Evolutionary conservation across 805 yeast genomes (phyloP).

Genomic region (Suhomyces sp.): DNA sequence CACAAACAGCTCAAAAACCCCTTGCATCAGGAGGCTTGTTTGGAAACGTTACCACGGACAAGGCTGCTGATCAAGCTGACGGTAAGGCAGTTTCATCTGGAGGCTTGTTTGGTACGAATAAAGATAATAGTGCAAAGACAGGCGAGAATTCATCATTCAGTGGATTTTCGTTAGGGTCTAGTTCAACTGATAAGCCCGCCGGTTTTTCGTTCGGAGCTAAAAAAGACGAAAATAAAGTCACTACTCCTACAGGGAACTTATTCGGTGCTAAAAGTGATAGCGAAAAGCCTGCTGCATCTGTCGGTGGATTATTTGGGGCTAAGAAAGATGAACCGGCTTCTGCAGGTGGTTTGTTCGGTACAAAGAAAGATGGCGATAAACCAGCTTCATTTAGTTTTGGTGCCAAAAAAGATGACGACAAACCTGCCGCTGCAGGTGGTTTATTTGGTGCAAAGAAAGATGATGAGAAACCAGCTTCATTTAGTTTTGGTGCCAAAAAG

Average conservation of each 20-base stretch:
- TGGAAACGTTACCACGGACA: slow-evolving; percentile 9
- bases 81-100: slow-evolving; percentile 7
- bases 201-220: slow-evolving; percentile 7
- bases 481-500: slow-evolving; percentile 22
- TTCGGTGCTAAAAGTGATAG: slow-evolving; percentile 17
- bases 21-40: slow-evolving; percentile 7
- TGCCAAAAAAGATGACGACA: slow-evolving; percentile 1
- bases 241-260: slow-evolving; percentile 8
- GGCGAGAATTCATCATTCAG: too few relatives aligned
- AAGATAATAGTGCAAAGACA: slow-evolving; percentile 4
- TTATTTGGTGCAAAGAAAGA: slow-evolving; percentile 9
- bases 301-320: slow-evolving; percentile 6
- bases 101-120: slow-evolving; percentile 16
- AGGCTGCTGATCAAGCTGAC: slow-evolving; percentile 7
- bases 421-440: slow-evolving; percentile 10
- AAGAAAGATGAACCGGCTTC: slow-evolving; percentile 7
- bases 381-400: slow-evolving; percentile 1
- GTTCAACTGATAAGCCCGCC: slow-evolving; percentile 9
- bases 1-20: slow-evolving; percentile 2
- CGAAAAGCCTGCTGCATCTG: slow-evolving; percentile 12
- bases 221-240: slow-evolving; percentile 10
- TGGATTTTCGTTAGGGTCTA: too few relatives aligned
- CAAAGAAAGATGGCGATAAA: slow-evolving; percentile 7
- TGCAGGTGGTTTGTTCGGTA: slow-evolving; percentile 9
- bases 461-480: slow-evolving; percentile 7